These are phyloP conservation scores for Viola odorata DNA, from an alignment of 345 rosid genomes.

Conservation along the genomic window DNA sequence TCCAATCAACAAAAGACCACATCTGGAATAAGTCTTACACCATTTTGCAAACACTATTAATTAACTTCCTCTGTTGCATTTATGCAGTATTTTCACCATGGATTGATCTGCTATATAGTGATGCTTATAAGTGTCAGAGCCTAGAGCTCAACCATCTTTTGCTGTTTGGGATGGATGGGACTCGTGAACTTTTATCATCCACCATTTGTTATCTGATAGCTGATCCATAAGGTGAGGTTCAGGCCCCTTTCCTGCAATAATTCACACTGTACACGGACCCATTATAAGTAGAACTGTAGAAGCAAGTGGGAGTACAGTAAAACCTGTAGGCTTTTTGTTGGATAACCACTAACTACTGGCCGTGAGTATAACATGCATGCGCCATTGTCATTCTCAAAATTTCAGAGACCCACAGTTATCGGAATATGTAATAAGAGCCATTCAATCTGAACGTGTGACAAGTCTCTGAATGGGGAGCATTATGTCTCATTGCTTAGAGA, in stretches of 20 bases:
- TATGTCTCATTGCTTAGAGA: background rate
- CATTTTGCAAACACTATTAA: background rate
- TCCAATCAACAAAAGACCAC: background rate
- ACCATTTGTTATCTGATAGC: conserved; percentile 2
- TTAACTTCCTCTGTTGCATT: background rate
- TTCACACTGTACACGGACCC: conserved; percentile 2
- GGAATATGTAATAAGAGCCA: background rate
- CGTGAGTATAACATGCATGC: background rate
- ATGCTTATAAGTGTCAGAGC: background rate
- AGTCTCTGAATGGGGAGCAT: background rate
- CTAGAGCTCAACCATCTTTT: background rate
- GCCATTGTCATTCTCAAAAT: conserved; percentile 8
- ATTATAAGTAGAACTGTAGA: background rate
- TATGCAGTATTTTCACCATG: background rate
- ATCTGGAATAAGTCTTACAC: background rate
- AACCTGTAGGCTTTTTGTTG: conserved; percentile 10
- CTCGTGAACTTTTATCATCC: conserved; percentile 3
- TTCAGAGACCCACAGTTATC: background rate
- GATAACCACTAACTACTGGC: background rate
- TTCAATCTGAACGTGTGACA: conserved; percentile 3
- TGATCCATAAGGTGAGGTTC: conserved; percentile 7
- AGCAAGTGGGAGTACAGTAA: conserved; percentile 10
- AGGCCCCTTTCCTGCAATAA: conserved; percentile 11
- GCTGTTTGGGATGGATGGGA: conserved; percentile 5
- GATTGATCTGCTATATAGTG: background rate